Evolutionary conservation across 2,329 filamentous ascomycete genomes (phyloP).

Genomic region (Chrysosporium queenslandicum): DNA sequence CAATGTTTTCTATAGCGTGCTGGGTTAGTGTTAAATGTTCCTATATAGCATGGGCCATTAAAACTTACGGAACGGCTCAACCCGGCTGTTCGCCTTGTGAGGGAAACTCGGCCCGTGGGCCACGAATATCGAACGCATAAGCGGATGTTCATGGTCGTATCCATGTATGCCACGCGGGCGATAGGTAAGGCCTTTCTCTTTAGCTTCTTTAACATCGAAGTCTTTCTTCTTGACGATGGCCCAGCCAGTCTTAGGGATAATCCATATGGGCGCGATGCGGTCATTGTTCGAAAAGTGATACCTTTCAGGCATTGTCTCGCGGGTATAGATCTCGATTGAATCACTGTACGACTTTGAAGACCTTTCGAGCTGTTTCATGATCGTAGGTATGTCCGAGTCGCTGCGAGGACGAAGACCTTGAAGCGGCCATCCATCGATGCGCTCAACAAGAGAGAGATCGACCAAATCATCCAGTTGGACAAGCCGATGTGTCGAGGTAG

Average conservation of each 20-base stretch:
- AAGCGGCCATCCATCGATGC: slow-evolving; percentile 88
- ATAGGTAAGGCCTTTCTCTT: slow-evolving; percentile 57
- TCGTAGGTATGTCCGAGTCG: slow-evolving; percentile 50
- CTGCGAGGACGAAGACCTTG: slow-evolving; percentile 77
- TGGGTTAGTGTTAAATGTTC: slow-evolving; percentile 7
- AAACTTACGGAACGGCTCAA: slow-evolving; percentile 71
- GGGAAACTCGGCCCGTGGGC: slow-evolving; percentile 87
- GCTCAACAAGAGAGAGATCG: slow-evolving; percentile 64
- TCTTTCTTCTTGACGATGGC: slow-evolving; percentile 74
- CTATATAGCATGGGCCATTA: background rate
- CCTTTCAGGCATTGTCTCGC: slow-evolving; percentile 75
- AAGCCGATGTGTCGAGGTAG: slow-evolving; percentile 67
- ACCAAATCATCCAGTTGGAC: slow-evolving; percentile 86
- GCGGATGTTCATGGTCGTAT: slow-evolving; percentile 85
- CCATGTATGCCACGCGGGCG: slow-evolving; percentile 79
- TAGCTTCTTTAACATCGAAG: slow-evolving; percentile 61
- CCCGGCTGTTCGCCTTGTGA: slow-evolving; percentile 66
- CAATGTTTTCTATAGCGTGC: slow-evolving; percentile 62
- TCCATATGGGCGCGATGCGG: slow-evolving; percentile 89
- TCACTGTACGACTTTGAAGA: slow-evolving; percentile 46
- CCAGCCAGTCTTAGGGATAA: slow-evolving; percentile 86
- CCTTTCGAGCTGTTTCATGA: slow-evolving; percentile 51
- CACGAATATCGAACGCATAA: slow-evolving; percentile 94
- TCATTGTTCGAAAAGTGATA: slow-evolving; percentile 85
- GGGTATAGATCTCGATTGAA: slow-evolving; percentile 77